These are phyloP conservation scores for Mayamaea pseudoterrestris DNA, from an alignment of 108 stramenopile species.

Conservation along the genomic window DNA sequence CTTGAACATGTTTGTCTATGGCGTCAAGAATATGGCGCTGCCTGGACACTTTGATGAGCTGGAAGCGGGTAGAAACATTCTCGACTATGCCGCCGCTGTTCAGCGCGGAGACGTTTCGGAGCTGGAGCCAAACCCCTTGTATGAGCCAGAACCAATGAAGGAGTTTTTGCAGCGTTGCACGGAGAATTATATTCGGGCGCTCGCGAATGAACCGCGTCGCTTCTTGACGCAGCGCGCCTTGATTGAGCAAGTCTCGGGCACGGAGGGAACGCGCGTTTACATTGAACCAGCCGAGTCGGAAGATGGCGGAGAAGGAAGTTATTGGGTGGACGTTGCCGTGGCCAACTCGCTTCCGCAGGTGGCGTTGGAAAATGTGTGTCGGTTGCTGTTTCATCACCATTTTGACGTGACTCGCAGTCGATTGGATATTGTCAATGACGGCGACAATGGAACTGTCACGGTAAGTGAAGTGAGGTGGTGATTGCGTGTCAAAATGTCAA, in stretches of 20 bases:
- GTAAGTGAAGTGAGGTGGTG: too few species aligned
- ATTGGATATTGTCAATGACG: slow-evolving; percentile 83
- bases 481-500: too few species aligned
- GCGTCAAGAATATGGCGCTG: slow-evolving; percentile 7
- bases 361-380: slow-evolving; percentile 73
- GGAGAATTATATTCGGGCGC: slow-evolving; percentile 53
- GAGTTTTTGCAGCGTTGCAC: slow-evolving; percentile 71
- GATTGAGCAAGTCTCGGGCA: slow-evolving; percentile 71
- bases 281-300: slow-evolving; percentile 35
- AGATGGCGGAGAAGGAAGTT: slow-evolving; percentile 19
- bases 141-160: slow-evolving; percentile 40
- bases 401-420: slow-evolving; percentile 87
- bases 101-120: slow-evolving; percentile 22
- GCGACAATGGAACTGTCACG: slow-evolving; percentile 84
- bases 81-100: slow-evolving; percentile 51
- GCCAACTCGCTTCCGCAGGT: slow-evolving; percentile 83
- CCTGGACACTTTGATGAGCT: slow-evolving; percentile 8
- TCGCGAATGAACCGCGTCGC: slow-evolving; percentile 51
- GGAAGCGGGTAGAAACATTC: slow-evolving; percentile 38
- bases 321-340: slow-evolving; percentile 88
- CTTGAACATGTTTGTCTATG: slow-evolving; percentile 89
- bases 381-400: slow-evolving; percentile 65
- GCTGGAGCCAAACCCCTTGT: slow-evolving; percentile 25
- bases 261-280: slow-evolving; percentile 75
- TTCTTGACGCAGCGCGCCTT: slow-evolving; percentile 68